Evolutionary conservation across 1,139 yeast species (phyloP), one percentile per base, ranked within the genome.

Genomic region (Arxiozyma slooffiae): DNA sequence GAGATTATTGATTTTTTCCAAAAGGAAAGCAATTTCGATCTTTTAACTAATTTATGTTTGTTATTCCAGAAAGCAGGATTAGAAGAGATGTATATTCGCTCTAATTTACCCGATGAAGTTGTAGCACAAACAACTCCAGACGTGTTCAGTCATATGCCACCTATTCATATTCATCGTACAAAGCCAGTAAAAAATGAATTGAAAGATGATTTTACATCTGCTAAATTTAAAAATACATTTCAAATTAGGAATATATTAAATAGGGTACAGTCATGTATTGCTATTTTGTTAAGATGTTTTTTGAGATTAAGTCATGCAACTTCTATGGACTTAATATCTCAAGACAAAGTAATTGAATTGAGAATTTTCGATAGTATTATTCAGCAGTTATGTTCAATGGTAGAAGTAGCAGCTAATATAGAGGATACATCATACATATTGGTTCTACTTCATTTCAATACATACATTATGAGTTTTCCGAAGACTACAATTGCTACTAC

Each of bases 211-310:
- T 72, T 71, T 11, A 73, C 77, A 4, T 73, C 76, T 44, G 77
- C 83, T 1, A 76, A 77, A 54, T 80, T 72, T 66, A 84, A 83
- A 57, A 85, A 84, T 57, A 68, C 83, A 0, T 66, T 78, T 1
- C 81, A 81, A 55, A 62, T 81, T 21, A 73, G 88, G 50, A 72
- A 72, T 52, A 69, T 81, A 42, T 66, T 73, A 45, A 73, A 76
- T 51, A 73, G 77, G 46, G 66, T 80, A 34, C 83, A 78, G 53
- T 74, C 78, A 5, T 74, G 78, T 57, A 66, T 78, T 2, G 67
- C 70, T 1, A 59, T 65, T 34, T 52, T 71, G 1, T 67, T 67
- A 48, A 65, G 71, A 53, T 59, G 64, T 26, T 55, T 66, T 11
- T 49, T 66, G 43, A 58, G 67, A 46, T 46, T 66, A 41, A 57